Conservation (phyloP, 345 rosid species). For the Acer negundo region DNA sequence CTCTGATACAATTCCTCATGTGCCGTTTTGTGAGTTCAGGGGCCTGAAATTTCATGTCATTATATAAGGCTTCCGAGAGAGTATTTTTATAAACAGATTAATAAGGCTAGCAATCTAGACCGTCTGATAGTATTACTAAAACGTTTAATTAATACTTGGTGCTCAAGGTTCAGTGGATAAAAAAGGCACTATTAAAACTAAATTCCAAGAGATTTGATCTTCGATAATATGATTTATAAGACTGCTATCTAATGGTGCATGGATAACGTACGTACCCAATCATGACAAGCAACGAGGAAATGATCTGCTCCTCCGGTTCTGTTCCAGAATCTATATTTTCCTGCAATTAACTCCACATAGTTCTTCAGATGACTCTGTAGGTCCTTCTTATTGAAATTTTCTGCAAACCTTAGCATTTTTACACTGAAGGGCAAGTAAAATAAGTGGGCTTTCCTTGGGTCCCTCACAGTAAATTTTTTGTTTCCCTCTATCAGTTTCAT, state of each 20-base stretch:
- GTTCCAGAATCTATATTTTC: constrained; percentile 78
- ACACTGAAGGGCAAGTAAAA: constrained; percentile 85
- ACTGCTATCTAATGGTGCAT: constrained; percentile 6
- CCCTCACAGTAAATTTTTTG: constrained; percentile 69
- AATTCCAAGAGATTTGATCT: not conserved
- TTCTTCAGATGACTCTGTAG: constrained; percentile 52
- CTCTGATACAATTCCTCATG: constrained; percentile 64
- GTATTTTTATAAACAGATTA: not conserved
- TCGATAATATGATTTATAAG: not conserved
- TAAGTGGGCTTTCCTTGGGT: constrained; percentile 82
- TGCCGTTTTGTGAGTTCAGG: constrained; percentile 47
- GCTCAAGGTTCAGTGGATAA: not conserved
- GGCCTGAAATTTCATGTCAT: constrained; percentile 51
- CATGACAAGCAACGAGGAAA: constrained; percentile 92
- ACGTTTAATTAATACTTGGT: not conserved
- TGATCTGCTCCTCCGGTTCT: constrained; percentile 86
- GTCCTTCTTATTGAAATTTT: constrained; percentile 36
- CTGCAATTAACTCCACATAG: constrained; percentile 57
- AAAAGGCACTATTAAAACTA: not conserved
- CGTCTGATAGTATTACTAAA: not conserved
- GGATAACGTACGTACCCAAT: constrained; percentile 84
- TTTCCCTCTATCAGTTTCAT: constrained; percentile 83
- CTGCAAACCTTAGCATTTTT: constrained; percentile 51
- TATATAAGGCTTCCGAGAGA: constrained; percentile 2
- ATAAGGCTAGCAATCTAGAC: not conserved